A percentile compares a stretch with the other conserved stretches of the same genome.
These are phyloP conservation scores for Agrostemma githago DNA, from an alignment of 148 eudicot genomes.

Conservation along the genomic window DNA sequence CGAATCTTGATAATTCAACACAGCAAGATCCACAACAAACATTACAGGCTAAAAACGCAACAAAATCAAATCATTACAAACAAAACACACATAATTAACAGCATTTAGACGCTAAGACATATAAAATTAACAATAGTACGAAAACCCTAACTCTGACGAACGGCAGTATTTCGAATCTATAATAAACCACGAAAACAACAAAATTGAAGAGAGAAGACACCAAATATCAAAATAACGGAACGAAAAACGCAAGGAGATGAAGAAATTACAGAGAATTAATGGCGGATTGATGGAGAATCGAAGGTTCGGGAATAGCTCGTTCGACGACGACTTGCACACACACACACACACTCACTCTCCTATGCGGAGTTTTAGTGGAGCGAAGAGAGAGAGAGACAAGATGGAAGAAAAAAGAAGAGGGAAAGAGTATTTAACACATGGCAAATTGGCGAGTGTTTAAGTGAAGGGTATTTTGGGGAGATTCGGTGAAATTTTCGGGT, in stretches of 20 bases:
- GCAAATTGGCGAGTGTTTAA: constrained; percentile 1
- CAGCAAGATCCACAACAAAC: constrained; percentile 14
- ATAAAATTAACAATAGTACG: constrained; percentile 18
- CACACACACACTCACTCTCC: not conserved
- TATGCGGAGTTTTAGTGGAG: not conserved
- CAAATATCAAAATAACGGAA: constrained; percentile 6
- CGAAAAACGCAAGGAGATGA: not conserved
- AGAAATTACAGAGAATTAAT: constrained; percentile 34
- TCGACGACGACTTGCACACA: constrained; percentile 18
- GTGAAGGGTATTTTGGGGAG: constrained; percentile 16
- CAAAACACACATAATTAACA: constrained; percentile 2
- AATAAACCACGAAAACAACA: not conserved
- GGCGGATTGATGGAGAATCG: constrained; percentile 15
- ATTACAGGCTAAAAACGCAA: constrained; percentile 2
- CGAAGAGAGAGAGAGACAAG: not conserved
- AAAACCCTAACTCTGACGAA: constrained; percentile 38
- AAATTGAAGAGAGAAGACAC: not conserved
- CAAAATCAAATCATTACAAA: not conserved
- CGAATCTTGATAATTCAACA: not conserved
- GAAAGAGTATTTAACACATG: constrained; percentile 20
- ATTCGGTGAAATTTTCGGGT: not conserved
- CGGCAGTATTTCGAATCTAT: constrained; percentile 10
- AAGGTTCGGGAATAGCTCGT: constrained; percentile 14
- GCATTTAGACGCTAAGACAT: not conserved
- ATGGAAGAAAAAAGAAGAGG: constrained; percentile 1